phyloP scores from a whole-genome alignment of 2,329 filamentous ascomycete genomes.

The Parastagonospora avenae region DNA sequence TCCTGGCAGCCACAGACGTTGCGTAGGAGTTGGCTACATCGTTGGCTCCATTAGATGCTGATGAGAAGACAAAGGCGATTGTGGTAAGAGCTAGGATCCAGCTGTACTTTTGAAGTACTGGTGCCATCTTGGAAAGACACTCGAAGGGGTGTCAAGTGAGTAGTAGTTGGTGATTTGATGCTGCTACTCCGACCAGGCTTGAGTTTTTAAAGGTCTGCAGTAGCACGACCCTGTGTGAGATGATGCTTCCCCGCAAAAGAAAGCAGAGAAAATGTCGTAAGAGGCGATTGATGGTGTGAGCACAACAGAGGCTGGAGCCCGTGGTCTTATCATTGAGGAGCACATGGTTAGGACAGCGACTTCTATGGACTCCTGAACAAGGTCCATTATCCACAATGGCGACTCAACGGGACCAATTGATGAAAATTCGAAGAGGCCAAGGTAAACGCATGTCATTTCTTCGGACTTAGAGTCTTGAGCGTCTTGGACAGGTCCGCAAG shows the following conservation, averaged over 20 bases:
- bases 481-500: not conserved
- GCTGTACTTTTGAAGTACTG: not conserved
- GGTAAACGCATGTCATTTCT: not conserved
- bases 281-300: not conserved
- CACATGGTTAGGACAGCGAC: not conserved
- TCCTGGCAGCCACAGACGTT: conserved; percentile 51
- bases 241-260: not conserved
- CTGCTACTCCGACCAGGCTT: not conserved
- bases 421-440: not conserved
- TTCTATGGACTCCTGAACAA: not conserved
- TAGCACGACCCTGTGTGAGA: not conserved
- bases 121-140: not conserved
- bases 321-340: not conserved
- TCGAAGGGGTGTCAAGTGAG: too few species aligned
- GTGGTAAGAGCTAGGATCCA: conserved; percentile 23
- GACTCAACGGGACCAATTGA: not conserved
- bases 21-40: conserved; percentile 61
- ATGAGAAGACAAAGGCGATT: conserved; percentile 45
- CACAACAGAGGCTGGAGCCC: not conserved
- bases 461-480: not conserved
- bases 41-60: conserved; percentile 50
- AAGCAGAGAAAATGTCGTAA: not conserved
- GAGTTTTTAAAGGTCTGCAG: not conserved
- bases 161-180: not conserved
- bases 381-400: not conserved